Evolutionary conservation across 768 basidiomycete species (phyloP).

Genomic region (Strobilomyces dryophilus): DNA sequence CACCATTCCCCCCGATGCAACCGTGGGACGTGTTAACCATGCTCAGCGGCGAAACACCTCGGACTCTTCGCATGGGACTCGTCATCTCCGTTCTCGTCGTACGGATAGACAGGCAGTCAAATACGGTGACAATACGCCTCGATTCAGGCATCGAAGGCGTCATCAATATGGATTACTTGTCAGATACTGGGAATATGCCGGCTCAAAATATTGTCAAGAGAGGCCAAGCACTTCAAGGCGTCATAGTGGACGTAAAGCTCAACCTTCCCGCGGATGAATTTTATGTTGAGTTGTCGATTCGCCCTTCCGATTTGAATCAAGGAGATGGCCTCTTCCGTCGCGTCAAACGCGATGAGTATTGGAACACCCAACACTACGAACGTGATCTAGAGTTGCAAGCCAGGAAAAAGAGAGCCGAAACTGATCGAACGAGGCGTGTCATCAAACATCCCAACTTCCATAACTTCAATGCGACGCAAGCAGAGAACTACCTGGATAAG

Average conservation of each 20-base stretch:
- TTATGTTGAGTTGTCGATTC: constrained; percentile 70
- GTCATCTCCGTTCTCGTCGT: constrained; percentile 74
- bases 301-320: constrained; percentile 52
- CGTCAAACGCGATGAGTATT: constrained; percentile 54
- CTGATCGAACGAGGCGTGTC: constrained; percentile 72
- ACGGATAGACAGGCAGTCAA: constrained; percentile 41
- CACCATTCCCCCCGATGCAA: constrained; percentile 55
- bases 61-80: constrained; percentile 72
- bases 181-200: constrained; percentile 41
- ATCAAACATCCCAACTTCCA: constrained; percentile 99
- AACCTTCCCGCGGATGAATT: constrained; percentile 59
- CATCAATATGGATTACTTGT: constrained; percentile 58
- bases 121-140: constrained; percentile 64
- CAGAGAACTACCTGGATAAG: constrained; percentile 83
- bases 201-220: constrained; percentile 55
- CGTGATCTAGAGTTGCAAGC: constrained; percentile 69
- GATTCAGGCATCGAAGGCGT: constrained; percentile 91
- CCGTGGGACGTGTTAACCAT: constrained; percentile 88
- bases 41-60: constrained; percentile 88
- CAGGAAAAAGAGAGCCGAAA: constrained; percentile 83
- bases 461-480: constrained; percentile 86
- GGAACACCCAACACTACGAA: constrained; percentile 61
- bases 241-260: constrained; percentile 70
- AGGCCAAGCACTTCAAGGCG: constrained; percentile 76
- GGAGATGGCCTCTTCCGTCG: constrained; percentile 64